Percentiles rank a stretch among this genome's conserved stretches.
Evolutionary conservation across 2,329 filamentous ascomycete genomes (phyloP).

Genomic region (Colletotrichum lupini): DNA sequence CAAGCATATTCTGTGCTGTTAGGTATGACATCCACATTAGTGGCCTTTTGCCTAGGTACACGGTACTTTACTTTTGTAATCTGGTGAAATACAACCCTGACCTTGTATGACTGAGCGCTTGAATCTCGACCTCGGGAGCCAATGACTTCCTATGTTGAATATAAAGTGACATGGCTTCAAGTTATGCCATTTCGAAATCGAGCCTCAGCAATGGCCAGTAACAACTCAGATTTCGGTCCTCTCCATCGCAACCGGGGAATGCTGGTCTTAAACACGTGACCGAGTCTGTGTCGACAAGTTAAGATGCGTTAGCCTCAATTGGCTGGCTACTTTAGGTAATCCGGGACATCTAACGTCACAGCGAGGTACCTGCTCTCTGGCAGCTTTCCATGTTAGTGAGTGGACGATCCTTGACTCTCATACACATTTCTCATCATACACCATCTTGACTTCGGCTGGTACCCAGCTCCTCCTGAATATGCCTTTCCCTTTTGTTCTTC

Average conservation of each 20-base stretch:
- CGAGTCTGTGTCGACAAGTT: constrained; percentile 11
- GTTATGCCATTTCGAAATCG: neutral
- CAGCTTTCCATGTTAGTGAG: constrained; percentile 29
- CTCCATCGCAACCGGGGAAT: neutral
- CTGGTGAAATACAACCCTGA: neutral
- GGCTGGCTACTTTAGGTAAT: constrained; percentile 9
- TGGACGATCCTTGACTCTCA: neutral
- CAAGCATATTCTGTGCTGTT: neutral
- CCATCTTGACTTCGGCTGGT: neutral
- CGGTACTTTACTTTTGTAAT: neutral
- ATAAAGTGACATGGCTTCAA: neutral
- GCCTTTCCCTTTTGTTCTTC: constrained; percentile 90
- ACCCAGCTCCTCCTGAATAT: constrained; percentile 59
- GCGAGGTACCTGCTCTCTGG: constrained; percentile 4
- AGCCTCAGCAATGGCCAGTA: neutral
- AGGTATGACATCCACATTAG: neutral
- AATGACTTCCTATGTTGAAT: neutral
- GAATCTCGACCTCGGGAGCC: neutral
- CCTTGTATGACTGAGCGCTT: neutral
- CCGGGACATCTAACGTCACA: constrained; percentile 32
- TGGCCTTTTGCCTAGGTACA: neutral
- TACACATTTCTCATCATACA: neutral
- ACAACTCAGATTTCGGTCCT: neutral
- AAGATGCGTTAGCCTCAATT: constrained; percentile 7
- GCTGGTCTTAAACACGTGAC: constrained; percentile 26